Percentiles rank a stretch among this genome's conserved stretches.
These are phyloP conservation scores for Colletotrichum euphorbiae DNA, from an alignment of 2,329 filamentous ascomycete species.

Conservation along the genomic window DNA sequence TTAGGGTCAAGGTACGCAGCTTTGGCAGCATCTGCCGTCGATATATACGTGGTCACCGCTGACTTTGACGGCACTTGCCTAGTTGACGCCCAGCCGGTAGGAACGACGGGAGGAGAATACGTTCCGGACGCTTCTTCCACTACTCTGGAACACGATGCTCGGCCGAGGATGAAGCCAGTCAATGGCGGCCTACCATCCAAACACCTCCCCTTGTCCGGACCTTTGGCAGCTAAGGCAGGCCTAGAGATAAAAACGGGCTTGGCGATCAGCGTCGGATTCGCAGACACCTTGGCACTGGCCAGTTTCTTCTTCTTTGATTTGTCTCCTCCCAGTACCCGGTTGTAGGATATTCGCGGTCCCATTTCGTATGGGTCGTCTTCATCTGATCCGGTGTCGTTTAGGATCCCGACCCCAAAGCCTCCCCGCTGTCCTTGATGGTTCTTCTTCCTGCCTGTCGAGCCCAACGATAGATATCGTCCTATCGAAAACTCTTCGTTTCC, in stretches of 20 bases:
- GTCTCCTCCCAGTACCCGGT: constrained; percentile 81
- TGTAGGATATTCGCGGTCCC: constrained; percentile 90
- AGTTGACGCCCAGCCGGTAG: constrained; percentile 78
- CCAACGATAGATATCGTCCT: background rate
- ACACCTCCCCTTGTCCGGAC: constrained; percentile 68
- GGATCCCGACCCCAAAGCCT: constrained; percentile 86
- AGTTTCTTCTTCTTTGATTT: constrained; percentile 78
- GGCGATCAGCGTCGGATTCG: constrained; percentile 72
- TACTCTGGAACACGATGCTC: constrained; percentile 59
- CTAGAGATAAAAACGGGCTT: constrained; percentile 83
- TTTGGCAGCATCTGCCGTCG: constrained; percentile 82
- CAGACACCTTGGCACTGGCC: constrained; percentile 55
- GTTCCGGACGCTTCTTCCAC: constrained; percentile 52
- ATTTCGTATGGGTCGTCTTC: constrained; percentile 96
- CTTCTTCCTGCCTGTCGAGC: constrained; percentile 60
- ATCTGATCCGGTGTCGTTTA: constrained; percentile 95
- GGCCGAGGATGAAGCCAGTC: constrained; percentile 81
- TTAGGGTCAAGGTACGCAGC: constrained; percentile 80
- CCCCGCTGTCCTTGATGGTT: constrained; percentile 60
- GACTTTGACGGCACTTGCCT: constrained; percentile 42
- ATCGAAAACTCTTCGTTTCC: background rate
- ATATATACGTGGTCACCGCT: constrained; percentile 60
- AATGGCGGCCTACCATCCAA: constrained; percentile 85
- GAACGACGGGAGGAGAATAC: constrained; percentile 76
- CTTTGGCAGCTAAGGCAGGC: constrained; percentile 45